Conservation (phyloP, 257 asterid genomes). For the Lantana camara region DNA sequence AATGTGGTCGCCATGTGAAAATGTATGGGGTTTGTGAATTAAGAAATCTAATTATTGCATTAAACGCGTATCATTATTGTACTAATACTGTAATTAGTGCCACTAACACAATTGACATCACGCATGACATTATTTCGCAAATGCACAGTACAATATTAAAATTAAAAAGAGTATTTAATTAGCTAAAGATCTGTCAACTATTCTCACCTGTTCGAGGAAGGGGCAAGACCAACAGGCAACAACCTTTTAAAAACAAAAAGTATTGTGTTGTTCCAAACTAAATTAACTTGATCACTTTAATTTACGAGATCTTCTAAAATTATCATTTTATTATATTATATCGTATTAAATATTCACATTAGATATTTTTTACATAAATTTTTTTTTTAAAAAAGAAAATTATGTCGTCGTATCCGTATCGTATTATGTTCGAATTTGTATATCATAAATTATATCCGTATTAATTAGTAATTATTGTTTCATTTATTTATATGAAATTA, state of each 20-base stretch:
- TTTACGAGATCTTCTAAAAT: too few species aligned
- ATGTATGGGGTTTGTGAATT: constrained; percentile 17
- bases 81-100: neutral
- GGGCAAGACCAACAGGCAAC: neutral
- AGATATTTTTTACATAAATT: too few species aligned
- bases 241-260: constrained; percentile 10
- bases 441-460: too few species aligned
- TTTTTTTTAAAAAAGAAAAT: too few species aligned
- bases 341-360: too few species aligned
- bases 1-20: constrained; percentile 28
- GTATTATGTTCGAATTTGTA: too few species aligned
- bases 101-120: constrained; percentile 34
- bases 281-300: neutral
- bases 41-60: neutral
- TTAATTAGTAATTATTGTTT: too few species aligned
- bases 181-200: constrained; percentile 17
- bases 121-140: constrained; percentile 46
- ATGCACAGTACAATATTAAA: constrained; percentile 12
- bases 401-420: too few species aligned
- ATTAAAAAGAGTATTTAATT: neutral
- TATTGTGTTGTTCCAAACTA: constrained; percentile 23
- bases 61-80: neutral
- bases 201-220: constrained; percentile 4
- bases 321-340: too few species aligned
- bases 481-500: too few species aligned